Evolutionary conservation across 2,329 filamentous ascomycete genomes (phyloP), one percentile per base, ranked within the genome.

Genomic region (Immersiporthe knoxdaviesiana): DNA sequence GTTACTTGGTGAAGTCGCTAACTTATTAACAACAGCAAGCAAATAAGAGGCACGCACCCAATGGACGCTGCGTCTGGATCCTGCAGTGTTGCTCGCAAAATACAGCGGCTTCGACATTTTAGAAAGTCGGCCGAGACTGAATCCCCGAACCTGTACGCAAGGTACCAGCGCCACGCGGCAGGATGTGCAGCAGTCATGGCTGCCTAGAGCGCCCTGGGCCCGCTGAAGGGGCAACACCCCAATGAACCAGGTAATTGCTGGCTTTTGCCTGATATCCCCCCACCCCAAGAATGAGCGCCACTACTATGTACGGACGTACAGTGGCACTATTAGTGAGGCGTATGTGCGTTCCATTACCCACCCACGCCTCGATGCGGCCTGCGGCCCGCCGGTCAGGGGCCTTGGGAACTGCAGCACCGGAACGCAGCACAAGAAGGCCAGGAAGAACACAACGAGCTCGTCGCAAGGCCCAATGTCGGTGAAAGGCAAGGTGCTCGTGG

Each of bases 161-260:
- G 24, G 2, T 27, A 18, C 39, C 39, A 14, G 39, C 12, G 39
- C 39, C 39, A 18, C 18, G 5, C 60, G 30, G 44, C 54, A 66
- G 12, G 56, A 21, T 18, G 27, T 12, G 58, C 2, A 66, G 24
- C 27, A 50, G n/a, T n/a, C 37, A 66, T 44, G 10, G 16, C 24
- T n/a, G 32, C 27, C n/a, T 24, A 35, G 37, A 59, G 7, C 1
- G 16, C 11, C 14, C 47, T 47, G 35, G 59, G 6, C 27, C 35
- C 47, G 66, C 18, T 58, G 37, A 27, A 83, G 10, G 85, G 76
- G 3, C n/a, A 85, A 75, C 0, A 82, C 82, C 1, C 84, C n/a
- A 84, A 70, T 85, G 84, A 30, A 84, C 76, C 8, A 85, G 75
- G 72, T 85, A 85, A 75, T 72, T 85, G 85, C 47, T 85, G 77